Conservation (phyloP, 2,329 filamentous ascomycete genomes). For the Daldinia sp. region DNA sequence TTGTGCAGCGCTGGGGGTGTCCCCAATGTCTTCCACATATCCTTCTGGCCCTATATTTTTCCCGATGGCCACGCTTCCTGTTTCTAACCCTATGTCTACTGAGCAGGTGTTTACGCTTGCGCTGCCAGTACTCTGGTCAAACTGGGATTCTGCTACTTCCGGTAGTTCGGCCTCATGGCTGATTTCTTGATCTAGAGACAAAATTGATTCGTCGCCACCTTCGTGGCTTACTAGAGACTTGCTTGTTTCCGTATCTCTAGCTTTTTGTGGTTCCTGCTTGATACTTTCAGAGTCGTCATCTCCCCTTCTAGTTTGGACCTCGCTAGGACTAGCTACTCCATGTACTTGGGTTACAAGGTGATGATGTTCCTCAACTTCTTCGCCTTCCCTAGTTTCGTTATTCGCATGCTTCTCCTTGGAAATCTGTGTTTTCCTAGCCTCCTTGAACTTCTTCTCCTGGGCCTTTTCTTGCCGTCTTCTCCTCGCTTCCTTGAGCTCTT, state of each 20-base stretch:
- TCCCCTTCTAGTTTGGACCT: not conserved
- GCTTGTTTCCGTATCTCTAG: not conserved
- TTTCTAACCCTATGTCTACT: not conserved
- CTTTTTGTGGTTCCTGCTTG: not conserved
- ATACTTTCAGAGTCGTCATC: not conserved
- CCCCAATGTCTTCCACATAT: not conserved
- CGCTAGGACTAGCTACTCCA: not conserved
- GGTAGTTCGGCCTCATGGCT: not conserved
- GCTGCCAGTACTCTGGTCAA: conserved; percentile 17
- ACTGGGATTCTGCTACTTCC: not conserved
- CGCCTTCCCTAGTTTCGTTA: not conserved
- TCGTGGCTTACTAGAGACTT: not conserved
- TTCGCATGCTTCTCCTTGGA: not conserved
- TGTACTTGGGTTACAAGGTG: not conserved
- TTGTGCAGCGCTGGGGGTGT: not conserved
- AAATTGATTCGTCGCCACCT: not conserved
- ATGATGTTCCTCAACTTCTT: not conserved
- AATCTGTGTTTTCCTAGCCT: not conserved
- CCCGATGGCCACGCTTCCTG: no score
- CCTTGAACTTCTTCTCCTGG: not conserved
- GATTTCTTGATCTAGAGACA: not conserved
- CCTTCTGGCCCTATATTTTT: not conserved
- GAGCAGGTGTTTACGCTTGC: no score
- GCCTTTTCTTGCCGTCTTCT: conserved; percentile 15
- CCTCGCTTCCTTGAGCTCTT: conserved; percentile 15